Base-by-base conservation (phyloP, 306 rosid species). In the Vigna hirtella region DNA sequence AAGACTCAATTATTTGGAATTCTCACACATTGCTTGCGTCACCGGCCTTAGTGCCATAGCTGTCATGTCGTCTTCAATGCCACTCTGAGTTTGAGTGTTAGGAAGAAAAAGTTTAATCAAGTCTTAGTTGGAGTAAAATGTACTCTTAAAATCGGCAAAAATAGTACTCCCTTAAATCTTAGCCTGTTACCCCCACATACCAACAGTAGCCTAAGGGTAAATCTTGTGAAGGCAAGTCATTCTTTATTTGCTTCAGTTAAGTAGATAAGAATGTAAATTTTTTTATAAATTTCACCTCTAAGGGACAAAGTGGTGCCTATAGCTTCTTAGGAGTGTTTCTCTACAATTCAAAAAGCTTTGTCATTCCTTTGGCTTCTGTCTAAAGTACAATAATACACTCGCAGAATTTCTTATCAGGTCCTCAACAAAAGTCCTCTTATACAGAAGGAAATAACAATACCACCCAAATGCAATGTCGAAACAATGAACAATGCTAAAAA, bases 391-490 rank as follows among this genome's bases (percentile, higher is more conserved):
- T 22, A 57, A 57, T 45, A 24, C 45, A 34, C 59, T 73, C 64
- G 34, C 0, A 28, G 49, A 51, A 57, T 10, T 57, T 57, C 69
- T 28, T 38, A 24, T 36, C 66, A 49, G 49, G 67, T 66, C 61
- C n/a, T 57, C 28, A 64, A 78, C 17, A 50, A 66, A 73, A 49
- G 38, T 26, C 26, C 65, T 70, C 55, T 40, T 66, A 40, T 78
- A 40, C 63, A 20, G 16, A 74, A 83, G 66, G 45, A 77, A 73
- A 45, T 47, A 59, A 67, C n/a, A 73, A 14, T 30, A 36, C 73
- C 63, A 78, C 64, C 73, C 77, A 50, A 73, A 52, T 67, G 47
- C 48, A 78, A 51, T 43, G 62, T 78, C 66, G 68, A 77, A 63
- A 32, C 58, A 62, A 36, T 40, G 40, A 42, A 57, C 50, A 57